Evolutionary conservation across 208 protist species (phyloP).

Genomic region (Trypanosoma congolense): DNA sequence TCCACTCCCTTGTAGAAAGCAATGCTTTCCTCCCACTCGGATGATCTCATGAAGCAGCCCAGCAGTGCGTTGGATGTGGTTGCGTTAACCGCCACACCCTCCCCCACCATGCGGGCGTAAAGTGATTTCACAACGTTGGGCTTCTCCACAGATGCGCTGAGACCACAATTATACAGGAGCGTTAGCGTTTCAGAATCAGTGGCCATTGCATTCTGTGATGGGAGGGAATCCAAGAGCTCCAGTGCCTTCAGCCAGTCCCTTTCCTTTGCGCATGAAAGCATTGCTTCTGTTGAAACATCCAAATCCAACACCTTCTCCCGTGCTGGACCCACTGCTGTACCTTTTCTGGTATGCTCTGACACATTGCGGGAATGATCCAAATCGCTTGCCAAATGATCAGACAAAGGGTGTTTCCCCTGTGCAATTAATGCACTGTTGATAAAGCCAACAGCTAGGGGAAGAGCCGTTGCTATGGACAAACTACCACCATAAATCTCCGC

Average conservation of each 20-base stretch:
- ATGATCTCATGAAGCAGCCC: slow-evolving; percentile 56
- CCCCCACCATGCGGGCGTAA: slow-evolving; percentile 43
- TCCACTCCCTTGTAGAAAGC: slow-evolving; percentile 47
- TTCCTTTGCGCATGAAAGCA: slow-evolving; percentile 79
- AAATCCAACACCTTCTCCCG: neutral
- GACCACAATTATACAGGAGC: slow-evolving; percentile 84
- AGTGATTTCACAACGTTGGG: slow-evolving; percentile 40
- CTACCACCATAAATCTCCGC: slow-evolving; percentile 36
- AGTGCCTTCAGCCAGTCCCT: slow-evolving; percentile 70
- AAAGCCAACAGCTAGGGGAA: slow-evolving; percentile 64
- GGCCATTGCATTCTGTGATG: slow-evolving; percentile 8
- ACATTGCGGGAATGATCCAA: slow-evolving; percentile 1
- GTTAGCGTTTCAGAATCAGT: slow-evolving; percentile 50
- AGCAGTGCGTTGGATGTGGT: slow-evolving; percentile 82
- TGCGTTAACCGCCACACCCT: slow-evolving; percentile 43
- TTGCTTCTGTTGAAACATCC: slow-evolving; percentile 56
- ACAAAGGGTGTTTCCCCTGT: slow-evolving; percentile 45
- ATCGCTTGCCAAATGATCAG: slow-evolving; percentile 25
- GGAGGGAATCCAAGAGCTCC: slow-evolving; percentile 30
- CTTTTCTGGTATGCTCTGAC: neutral
- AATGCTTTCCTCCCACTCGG: slow-evolving; percentile 49
- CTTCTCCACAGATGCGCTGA: slow-evolving; percentile 71
- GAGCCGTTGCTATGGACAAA: slow-evolving; percentile 30
- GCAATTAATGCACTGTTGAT: slow-evolving; percentile 64
- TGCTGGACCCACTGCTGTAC: neutral